phyloP scores from a whole-genome alignment of 345 rosid species.

The Salix viminalis region DNA sequence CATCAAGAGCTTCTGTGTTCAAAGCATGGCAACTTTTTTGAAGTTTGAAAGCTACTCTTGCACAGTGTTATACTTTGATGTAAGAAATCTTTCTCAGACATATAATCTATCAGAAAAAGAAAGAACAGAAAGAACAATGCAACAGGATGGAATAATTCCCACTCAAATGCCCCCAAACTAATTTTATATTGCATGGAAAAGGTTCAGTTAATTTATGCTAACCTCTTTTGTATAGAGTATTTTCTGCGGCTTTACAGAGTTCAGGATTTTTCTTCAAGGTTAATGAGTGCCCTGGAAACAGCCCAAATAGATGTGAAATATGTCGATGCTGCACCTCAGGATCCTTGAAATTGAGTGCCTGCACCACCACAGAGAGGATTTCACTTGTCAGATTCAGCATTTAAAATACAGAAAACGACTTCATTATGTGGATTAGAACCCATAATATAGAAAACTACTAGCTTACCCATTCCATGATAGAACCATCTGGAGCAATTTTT shows the following conservation, averaged over 20 bases:
- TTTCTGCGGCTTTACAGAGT: slow-evolving; percentile 67
- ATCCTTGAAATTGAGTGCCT: slow-evolving; percentile 78
- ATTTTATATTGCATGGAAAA: background rate
- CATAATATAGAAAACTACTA: background rate
- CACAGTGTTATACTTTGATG: background rate
- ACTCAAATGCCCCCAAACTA: background rate
- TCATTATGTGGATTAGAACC: background rate
- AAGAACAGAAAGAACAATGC: background rate
- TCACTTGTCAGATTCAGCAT: background rate
- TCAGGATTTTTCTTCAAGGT: slow-evolving; percentile 56
- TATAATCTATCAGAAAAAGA: background rate
- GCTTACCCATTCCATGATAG: slow-evolving; percentile 91
- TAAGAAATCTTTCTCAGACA: background rate
- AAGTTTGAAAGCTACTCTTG: background rate
- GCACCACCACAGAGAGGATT: slow-evolving; percentile 2
- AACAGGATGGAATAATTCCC: background rate
- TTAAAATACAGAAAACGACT: background rate
- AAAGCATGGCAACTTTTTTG: background rate
- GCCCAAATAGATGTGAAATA: slow-evolving; percentile 87
- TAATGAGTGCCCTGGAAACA: slow-evolving; percentile 81
- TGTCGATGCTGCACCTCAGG: slow-evolving; percentile 84
- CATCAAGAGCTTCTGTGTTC: background rate
- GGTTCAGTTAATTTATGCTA: slow-evolving; percentile 2
- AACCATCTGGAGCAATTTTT: slow-evolving; percentile 62
- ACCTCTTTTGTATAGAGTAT: slow-evolving; percentile 78